Conservation (phyloP, 768 basidiomycete species). For the Agaricus subrufescens region DNA sequence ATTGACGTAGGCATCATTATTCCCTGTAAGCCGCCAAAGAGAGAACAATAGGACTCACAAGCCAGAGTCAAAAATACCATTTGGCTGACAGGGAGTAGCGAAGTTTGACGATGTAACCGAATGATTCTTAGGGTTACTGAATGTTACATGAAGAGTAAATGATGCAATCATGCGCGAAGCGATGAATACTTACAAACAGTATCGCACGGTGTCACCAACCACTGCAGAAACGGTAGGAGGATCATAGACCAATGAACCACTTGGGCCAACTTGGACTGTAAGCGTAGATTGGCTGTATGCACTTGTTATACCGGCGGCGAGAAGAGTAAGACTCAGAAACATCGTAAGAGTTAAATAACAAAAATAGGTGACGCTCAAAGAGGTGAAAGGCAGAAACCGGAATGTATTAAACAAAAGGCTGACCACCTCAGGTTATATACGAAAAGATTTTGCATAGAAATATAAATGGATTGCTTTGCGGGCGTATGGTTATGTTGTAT, state of each 20-base stretch:
- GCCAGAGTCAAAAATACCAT: slow-evolving; percentile 27
- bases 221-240: slow-evolving; percentile 35
- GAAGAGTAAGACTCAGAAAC: slow-evolving; percentile 12
- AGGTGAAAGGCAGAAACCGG: neutral
- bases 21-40: neutral
- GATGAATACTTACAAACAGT: slow-evolving; percentile 41
- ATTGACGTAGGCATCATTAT: neutral
- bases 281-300: slow-evolving; percentile 23
- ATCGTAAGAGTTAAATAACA: neutral
- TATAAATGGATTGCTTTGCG: no score
- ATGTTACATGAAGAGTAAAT: neutral
- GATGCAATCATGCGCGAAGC: neutral
- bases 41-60: slow-evolving; percentile 25
- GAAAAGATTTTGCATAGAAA: no score
- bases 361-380: no score
- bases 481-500: no score
- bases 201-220: slow-evolving; percentile 41
- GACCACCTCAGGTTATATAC: no score
- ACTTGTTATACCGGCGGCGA: slow-evolving; percentile 22
- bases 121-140: slow-evolving; percentile 44
- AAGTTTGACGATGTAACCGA: slow-evolving; percentile 44
- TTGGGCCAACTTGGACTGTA: slow-evolving; percentile 32
- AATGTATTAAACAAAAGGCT: neutral
- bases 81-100: slow-evolving; percentile 29
- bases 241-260: slow-evolving; percentile 24